phyloP scores from a whole-genome alignment of 345 rosid genomes.

The Eucalyptus marginata region DNA sequence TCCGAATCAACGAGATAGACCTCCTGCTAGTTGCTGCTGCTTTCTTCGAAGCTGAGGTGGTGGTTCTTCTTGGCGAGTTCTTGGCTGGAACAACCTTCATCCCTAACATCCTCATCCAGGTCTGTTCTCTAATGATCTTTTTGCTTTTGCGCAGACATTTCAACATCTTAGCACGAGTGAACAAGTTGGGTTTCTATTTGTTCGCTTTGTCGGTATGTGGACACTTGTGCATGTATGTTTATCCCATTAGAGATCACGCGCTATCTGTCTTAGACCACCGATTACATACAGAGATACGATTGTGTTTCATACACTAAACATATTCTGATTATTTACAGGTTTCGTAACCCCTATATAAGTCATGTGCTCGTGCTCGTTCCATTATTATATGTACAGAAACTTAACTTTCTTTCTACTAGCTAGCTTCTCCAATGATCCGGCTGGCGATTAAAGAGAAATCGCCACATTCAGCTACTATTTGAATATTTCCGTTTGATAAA shows the following conservation, averaged over 20 bases:
- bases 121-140: not conserved
- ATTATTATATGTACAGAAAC: not conserved
- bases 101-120: not conserved
- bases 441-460: not conserved
- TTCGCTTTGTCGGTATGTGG: not conserved
- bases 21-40: not conserved
- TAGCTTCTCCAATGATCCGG: not conserved
- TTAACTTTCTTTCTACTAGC: not conserved
- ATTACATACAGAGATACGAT: not conserved
- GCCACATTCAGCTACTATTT: not conserved
- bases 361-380: accelerated
- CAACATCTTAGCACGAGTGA: too few relatives aligned
- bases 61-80: not conserved
- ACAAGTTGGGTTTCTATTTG: not conserved
- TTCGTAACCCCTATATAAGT: accelerated
- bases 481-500: not conserved
- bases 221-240: not conserved
- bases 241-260: not conserved
- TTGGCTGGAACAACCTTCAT: not conserved
- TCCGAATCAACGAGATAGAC: not conserved
- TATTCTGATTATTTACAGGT: too few relatives aligned
- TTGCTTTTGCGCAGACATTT: not conserved
- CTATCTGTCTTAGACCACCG: not conserved
- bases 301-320: not conserved
- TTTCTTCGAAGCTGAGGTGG: not conserved